phyloP scores from a whole-genome alignment of 2,329 filamentous ascomycete species.

The Colletotrichum tropicicola region DNA sequence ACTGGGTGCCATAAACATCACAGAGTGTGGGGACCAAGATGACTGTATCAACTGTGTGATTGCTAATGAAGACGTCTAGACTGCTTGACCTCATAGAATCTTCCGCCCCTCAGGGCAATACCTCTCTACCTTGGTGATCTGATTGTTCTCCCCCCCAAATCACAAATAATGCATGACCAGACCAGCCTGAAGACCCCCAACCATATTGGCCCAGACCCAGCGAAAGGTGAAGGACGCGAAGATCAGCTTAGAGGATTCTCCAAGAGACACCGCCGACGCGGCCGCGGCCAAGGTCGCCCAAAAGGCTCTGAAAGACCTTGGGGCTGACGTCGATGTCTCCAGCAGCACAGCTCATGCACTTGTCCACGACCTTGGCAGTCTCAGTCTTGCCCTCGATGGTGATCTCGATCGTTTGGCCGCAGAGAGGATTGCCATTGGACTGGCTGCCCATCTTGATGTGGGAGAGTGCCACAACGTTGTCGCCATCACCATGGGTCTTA shows the following conservation, averaged over 20 bases:
- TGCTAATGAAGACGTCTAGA: no score
- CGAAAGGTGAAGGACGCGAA: no score
- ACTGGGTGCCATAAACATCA: no score
- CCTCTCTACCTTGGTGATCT: no score
- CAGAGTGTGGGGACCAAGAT: no score
- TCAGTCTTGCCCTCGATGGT: neutral
- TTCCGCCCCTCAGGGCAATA: no score
- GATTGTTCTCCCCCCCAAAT: no score
- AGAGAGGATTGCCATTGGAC: slow-evolving; percentile 28
- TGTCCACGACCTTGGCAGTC: slow-evolving; percentile 18
- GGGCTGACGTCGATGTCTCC: slow-evolving; percentile 22
- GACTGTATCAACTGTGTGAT: no score
- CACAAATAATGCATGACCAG: no score
- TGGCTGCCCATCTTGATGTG: slow-evolving; percentile 25
- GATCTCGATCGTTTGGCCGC: slow-evolving; percentile 1
- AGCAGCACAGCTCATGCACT: slow-evolving; percentile 21
- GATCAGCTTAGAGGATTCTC: neutral
- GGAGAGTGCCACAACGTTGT: slow-evolving; percentile 23
- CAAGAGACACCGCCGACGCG: slow-evolving; percentile 2
- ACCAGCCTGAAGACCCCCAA: no score
- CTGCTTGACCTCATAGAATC: no score
- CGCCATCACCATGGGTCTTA: neutral
- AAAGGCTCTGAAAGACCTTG: slow-evolving; percentile 7
- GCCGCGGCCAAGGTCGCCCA: slow-evolving; percentile 10
- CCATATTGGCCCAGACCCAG: no score